A percentile compares a stretch with the other conserved stretches of the same genome.
Evolutionary conservation across 345 rosid genomes (phyloP).

Genomic region (Isatis tinctoria): DNA sequence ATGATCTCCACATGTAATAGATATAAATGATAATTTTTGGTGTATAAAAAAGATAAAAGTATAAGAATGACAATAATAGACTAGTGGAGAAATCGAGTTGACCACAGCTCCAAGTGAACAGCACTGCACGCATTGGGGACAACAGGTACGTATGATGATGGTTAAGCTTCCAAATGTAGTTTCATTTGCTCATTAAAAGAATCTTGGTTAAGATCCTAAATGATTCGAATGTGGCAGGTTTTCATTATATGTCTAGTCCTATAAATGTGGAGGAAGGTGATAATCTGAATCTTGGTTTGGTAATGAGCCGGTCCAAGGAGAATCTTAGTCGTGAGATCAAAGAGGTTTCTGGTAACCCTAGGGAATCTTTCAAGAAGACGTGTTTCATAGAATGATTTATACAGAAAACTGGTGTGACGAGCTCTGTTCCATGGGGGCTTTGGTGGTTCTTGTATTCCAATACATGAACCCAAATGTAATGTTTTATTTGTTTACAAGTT

Average conservation of each 20-base stretch:
- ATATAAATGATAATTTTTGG: too few relatives aligned
- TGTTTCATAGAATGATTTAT: slow-evolving; percentile 70
- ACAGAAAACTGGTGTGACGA: slow-evolving; percentile 12
- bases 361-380: slow-evolving; percentile 48
- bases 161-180: too few relatives aligned
- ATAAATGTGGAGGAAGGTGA: slow-evolving; percentile 51
- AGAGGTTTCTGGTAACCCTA: slow-evolving; percentile 48
- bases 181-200: too few relatives aligned
- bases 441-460: slow-evolving; percentile 14
- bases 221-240: slow-evolving; percentile 45
- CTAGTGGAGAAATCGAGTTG: slow-evolving; percentile 78
- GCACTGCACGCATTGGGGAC: slow-evolving; percentile 94
- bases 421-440: background rate
- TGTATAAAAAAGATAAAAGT: too few relatives aligned
- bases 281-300: slow-evolving; percentile 51
- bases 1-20: too few relatives aligned
- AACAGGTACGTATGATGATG: slow-evolving; percentile 92
- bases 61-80: too few relatives aligned
- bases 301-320: slow-evolving; percentile 81
- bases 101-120: slow-evolving; percentile 84
- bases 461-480: slow-evolving; percentile 8
- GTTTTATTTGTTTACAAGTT: slow-evolving; percentile 7
- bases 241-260: slow-evolving; percentile 62
- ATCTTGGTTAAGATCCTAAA: background rate
- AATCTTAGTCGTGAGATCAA: slow-evolving; percentile 59